Base-by-base conservation (phyloP, 2,329 filamentous ascomycete species). In the Chaetomium strumarium region DNA sequence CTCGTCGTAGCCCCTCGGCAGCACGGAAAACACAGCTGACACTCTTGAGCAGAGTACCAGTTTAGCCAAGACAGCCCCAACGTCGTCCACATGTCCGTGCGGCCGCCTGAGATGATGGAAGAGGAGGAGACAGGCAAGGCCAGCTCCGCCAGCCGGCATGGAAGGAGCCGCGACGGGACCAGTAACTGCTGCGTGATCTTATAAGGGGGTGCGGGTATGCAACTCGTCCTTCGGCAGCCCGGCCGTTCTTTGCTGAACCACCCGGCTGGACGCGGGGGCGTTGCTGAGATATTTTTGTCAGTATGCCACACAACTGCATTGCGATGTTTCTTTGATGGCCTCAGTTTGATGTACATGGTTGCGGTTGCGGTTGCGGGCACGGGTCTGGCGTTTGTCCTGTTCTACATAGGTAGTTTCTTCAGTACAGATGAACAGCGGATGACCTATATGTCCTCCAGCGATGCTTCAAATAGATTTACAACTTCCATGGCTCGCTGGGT, bases 31-130 rank as follows among this genome's bases (percentile, higher is more conserved):
- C 1, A 31, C 19, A 14, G 20, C 51, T 55, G 38, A 54, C 52
- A 3, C 12, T 4, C 6, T 12, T 12, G 24, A 10, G 34, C 63
- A 95, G 90, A 91, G 60, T 91, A 88, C 64, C 86, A 83, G 56
- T 90, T 95, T 65, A 87, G 81, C 64, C 76, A 77, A 30, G 85
- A 90, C 57, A 75, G 78, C 11, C 81, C 88, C 8, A 95, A 95
- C 60, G 88, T 95, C 29, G 84, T 96, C n/a, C 90, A 96, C 69
- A 95, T 96, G 90, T 92, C 88, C 6, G 84, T 96, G 62, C 87
- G 88, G 62, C 90, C 90, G 2, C 86, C 90, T 65, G 89, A 95
- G 65, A 79, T 92, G 56, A 85, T 95, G 59, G 90, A 93, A 64
- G 83, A 85, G 59, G 84, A 88, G 20, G 86, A 89, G 60, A 83